A percentile compares a stretch with the other conserved stretches of the same genome.
Evolutionary conservation across 1,284 basidiomycete species (phyloP).

Genomic region (Ganoderma resinaceum): DNA sequence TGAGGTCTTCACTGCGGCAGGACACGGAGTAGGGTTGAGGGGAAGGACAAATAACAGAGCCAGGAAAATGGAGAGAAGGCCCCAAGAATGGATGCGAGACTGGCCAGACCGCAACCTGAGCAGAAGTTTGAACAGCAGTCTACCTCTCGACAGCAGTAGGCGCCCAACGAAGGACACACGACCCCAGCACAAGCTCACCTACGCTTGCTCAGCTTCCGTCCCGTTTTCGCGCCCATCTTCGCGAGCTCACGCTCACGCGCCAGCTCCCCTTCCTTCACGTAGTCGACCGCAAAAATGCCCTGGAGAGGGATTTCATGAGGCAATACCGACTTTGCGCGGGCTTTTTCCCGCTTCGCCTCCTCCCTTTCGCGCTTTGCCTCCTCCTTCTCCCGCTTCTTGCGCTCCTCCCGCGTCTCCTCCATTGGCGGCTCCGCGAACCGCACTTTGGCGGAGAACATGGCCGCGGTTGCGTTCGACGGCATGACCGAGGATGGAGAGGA

Average conservation of each 20-base stretch:
- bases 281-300: conserved; percentile 23
- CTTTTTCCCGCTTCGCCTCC: conserved; percentile 24
- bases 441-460: conserved; percentile 35
- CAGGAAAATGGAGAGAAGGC: not conserved
- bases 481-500: conserved; percentile 5
- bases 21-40: not conserved
- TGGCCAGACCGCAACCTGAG: not conserved
- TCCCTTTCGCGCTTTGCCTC: conserved; percentile 24
- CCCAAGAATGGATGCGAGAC: conserved; percentile 1
- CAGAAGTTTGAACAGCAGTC: not conserved
- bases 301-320: conserved; percentile 11
- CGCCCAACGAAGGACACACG: no score
- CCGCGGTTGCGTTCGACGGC: conserved; percentile 33
- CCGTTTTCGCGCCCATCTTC: conserved; percentile 22
- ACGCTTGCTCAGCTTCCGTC: conserved; percentile 44
- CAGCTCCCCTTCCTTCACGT: conserved; percentile 29
- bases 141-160: conserved; percentile 1
- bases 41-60: not conserved
- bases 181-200: conserved; percentile 22
- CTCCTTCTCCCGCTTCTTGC: conserved; percentile 30
- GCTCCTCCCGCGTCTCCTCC: conserved; percentile 33
- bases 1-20: not conserved
- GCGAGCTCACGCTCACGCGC: conserved; percentile 30
- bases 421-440: conserved; percentile 28
- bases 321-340: conserved; percentile 7